These are phyloP conservation scores for Zangia roseola DNA, from an alignment of 768 basidiomycete species.

Conservation along the genomic window DNA sequence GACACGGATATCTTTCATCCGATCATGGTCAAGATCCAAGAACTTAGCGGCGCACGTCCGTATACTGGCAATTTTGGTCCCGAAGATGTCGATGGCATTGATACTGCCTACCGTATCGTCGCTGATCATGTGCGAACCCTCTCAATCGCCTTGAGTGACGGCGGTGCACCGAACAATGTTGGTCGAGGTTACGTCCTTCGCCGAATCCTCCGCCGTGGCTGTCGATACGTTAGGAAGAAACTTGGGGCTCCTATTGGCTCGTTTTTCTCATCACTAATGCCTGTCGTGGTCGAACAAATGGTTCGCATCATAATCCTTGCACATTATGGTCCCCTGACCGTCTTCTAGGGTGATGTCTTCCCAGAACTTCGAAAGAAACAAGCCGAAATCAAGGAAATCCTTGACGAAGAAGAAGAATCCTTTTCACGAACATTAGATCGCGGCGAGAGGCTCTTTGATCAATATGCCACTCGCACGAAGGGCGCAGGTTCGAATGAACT, in stretches of 20 bases:
- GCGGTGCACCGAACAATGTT: conserved; percentile 94
- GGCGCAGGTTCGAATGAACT: conserved; percentile 64
- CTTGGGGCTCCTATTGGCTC: conserved; percentile 88
- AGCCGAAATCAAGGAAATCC: conserved; percentile 87
- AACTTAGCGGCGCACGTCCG: conserved; percentile 82
- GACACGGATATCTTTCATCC: conserved; percentile 95
- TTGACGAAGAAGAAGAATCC: conserved; percentile 96
- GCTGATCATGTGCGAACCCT: conserved; percentile 96
- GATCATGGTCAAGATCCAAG: conserved; percentile 83
- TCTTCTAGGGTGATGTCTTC: conserved; percentile 73
- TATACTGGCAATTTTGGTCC: conserved; percentile 91
- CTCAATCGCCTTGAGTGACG: conserved; percentile 94
- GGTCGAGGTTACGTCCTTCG: conserved; percentile 97
- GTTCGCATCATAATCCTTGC: conserved; percentile 40
- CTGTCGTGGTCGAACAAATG: conserved; percentile 86
- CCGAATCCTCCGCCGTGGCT: conserved; percentile 88
- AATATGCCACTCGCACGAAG: conserved; percentile 71
- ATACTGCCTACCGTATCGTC: conserved; percentile 96
- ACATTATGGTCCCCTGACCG: conserved; percentile 7
- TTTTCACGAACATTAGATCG: conserved; percentile 97
- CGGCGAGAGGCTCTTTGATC: conserved; percentile 93
- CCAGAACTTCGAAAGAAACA: conserved; percentile 87
- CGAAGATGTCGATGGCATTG: conserved; percentile 94
- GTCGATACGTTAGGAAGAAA: conserved; percentile 95
- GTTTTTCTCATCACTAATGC: conserved; percentile 92